phyloP scores from a whole-genome alignment of 2,329 filamentous ascomycete genomes.

The Myriosclerotinia scirpicola region DNA sequence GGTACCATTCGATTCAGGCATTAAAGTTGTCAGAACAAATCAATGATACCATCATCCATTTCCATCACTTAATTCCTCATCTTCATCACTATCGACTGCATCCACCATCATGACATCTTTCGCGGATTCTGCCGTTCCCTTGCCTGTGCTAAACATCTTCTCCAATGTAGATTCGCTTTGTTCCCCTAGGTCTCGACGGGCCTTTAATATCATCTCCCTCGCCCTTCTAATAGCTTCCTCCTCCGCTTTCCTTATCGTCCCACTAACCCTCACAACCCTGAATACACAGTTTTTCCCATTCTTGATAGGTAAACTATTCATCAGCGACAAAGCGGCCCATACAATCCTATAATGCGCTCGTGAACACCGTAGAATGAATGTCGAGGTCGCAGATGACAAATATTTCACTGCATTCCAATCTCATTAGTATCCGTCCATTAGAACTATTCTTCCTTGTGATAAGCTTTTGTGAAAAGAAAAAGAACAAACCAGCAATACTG shows the following conservation, averaged over 20 bases:
- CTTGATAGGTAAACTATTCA: constrained; percentile 62
- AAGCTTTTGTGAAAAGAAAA: neutral
- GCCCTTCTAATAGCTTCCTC: constrained; percentile 83
- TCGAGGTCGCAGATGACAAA: constrained; percentile 86
- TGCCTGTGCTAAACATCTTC: constrained; percentile 44
- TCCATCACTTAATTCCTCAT: constrained; percentile 48
- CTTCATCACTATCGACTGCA: constrained; percentile 50
- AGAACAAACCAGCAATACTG: constrained; percentile 62
- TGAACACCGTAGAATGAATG: constrained; percentile 83
- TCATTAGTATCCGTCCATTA: neutral
- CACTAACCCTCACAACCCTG: constrained; percentile 81
- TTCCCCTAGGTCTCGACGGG: constrained; percentile 53
- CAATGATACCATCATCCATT: constrained; percentile 49
- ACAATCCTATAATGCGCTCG: constrained; percentile 82
- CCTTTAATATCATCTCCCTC: constrained; percentile 67
- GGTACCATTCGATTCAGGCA: constrained; percentile 35
- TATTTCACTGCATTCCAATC: constrained; percentile 71
- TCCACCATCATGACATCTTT: constrained; percentile 48
- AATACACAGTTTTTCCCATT: constrained; percentile 70
- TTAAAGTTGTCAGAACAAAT: constrained; percentile 67
- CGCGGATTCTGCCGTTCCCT: constrained; percentile 36
- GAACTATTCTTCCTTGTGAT: neutral
- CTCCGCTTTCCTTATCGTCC: constrained; percentile 89
- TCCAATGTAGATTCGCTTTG: constrained; percentile 42
- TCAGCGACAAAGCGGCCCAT: constrained; percentile 85